Base-by-base conservation (phyloP, 768 basidiomycete species). In the Lyophyllum decastes region DNA sequence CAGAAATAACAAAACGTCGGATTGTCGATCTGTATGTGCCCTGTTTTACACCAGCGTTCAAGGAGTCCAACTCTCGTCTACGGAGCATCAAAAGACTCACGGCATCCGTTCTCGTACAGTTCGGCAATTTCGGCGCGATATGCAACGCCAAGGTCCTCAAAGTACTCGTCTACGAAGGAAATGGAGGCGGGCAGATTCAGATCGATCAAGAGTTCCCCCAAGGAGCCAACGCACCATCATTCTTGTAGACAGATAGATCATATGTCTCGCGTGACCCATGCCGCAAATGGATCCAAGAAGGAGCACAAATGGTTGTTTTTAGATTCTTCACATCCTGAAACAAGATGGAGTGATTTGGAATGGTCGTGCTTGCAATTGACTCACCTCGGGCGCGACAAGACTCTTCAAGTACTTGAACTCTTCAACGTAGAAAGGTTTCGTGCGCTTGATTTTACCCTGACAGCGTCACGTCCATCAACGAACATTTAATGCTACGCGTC, bases 251-350 rank as follows among this genome's bases (percentile, higher is more conserved):
- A 14, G 77, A 73, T 46, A 77, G 72, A 55, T 81, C 81, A 62
- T 83, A 85, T 10, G 82, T 82, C 47, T 66, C 35, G 54, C 82
- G 79, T 11, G 74, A 76, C 40, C 87, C 86, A 64, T 85, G 84
- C 26, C 82, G 79, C 22, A 86, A 79, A 63, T 86, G 85, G 69
- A 83, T 84, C 84, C 86, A 87, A 35, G 84, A 82, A 2, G 88
- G 88, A 0, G 86, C 81, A 57, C 82, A 84, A 66, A 88, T 73
- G 4, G 86, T 89, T 52, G 90, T 62, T 67, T 92, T 90, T 65
- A 90, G 78, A 62, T 79, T 76, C 63, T 78, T 78, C 60, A 87
- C 82, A 59, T 88, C 84, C 81, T 84, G 52, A 41, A 19, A 41
- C n/a, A 19, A n/a, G 17, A 4, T 41, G 5, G 7, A 19, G 9